phyloP scores from a whole-genome alignment of 768 basidiomycete genomes.

The Suillus hirtellus region DNA sequence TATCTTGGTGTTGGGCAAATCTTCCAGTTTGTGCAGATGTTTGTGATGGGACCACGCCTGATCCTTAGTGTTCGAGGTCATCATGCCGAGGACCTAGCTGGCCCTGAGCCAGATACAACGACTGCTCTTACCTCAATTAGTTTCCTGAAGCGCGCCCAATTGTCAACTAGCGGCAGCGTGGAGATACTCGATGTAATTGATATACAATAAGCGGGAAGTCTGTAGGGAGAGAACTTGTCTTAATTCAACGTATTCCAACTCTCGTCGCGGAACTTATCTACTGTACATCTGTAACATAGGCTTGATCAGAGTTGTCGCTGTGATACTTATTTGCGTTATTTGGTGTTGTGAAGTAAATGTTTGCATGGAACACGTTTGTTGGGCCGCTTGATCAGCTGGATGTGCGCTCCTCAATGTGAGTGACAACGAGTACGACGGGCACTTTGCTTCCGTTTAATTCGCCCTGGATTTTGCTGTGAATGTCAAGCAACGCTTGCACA shows the following conservation, averaged over 20 bases:
- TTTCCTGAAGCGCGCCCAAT: not conserved
- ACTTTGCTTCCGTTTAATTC: not conserved
- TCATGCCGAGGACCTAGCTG: not conserved
- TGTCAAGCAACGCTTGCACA: not conserved
- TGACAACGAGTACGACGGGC: not conserved
- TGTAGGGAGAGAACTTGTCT: not conserved
- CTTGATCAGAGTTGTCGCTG: too few species aligned
- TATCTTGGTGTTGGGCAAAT: not conserved
- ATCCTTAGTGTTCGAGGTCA: not conserved
- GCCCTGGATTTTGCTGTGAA: not conserved
- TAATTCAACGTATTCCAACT: too few species aligned
- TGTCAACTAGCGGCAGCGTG: not conserved
- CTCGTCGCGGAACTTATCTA: not conserved
- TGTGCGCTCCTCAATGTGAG: not conserved
- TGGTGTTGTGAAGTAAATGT: not conserved
- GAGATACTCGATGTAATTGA: not conserved
- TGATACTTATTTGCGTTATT: not conserved
- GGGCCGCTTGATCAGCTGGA: too few species aligned
- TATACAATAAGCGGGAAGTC: not conserved
- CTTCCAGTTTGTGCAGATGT: not conserved
- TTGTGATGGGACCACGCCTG: conserved; percentile 1
- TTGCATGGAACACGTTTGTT: not conserved
- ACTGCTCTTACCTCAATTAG: not conserved
- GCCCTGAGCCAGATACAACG: not conserved
- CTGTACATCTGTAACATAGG: too few species aligned